A percentile compares a stretch with the other conserved stretches of the same genome.
Evolutionary conservation across 1,284 basidiomycete genomes (phyloP).

Genomic region (Boletus mariae): DNA sequence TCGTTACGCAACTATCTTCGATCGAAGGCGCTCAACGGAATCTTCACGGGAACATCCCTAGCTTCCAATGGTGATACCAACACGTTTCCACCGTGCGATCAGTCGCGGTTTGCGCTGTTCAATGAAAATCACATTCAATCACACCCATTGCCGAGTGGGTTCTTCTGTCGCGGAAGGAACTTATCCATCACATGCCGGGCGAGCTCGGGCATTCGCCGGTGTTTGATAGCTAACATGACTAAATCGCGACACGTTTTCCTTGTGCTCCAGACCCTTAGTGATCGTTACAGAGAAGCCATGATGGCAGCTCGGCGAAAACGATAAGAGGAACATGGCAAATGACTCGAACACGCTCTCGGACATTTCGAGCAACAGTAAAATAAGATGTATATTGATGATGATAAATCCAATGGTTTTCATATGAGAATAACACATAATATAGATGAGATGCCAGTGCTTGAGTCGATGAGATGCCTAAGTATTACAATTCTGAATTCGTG

Average conservation of each 20-base stretch:
- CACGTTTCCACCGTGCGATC: background rate
- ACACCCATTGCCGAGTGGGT: background rate
- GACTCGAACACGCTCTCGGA: background rate
- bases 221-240: conserved; percentile 1
- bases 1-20: conserved; percentile 4
- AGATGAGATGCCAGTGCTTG: conserved; percentile 5
- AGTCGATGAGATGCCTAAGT: conserved; percentile 7
- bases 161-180: conserved; percentile 10
- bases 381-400: background rate
- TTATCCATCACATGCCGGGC: conserved; percentile 2
- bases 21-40: background rate
- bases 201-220: background rate
- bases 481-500: conserved; percentile 6
- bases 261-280: background rate
- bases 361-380: background rate
- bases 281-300: background rate
- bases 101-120: background rate
- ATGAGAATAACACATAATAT: conserved; percentile 9
- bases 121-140: background rate
- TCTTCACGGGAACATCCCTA: background rate
- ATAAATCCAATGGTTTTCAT: background rate
- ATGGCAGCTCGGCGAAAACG: background rate
- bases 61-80: background rate
- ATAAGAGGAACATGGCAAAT: background rate
- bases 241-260: background rate